These are phyloP conservation scores for Penicillium brevicompactum DNA, from an alignment of 2,329 filamentous ascomycete genomes.

Conservation along the genomic window DNA sequence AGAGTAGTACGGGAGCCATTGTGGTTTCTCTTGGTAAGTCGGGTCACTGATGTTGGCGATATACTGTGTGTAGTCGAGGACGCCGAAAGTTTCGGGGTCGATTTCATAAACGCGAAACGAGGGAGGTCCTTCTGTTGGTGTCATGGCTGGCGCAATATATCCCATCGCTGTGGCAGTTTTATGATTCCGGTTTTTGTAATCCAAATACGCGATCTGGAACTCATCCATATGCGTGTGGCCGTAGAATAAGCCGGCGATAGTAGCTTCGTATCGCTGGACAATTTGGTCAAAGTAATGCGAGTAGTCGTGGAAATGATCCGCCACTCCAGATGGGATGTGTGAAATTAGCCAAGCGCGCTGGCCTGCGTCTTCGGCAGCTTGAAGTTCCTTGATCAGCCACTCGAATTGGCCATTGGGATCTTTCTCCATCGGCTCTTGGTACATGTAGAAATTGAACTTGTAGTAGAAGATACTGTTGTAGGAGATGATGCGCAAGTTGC, in stretches of 20 bases:
- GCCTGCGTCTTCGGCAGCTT: constrained; percentile 53
- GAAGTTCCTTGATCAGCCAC: constrained; percentile 58
- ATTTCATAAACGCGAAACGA: constrained; percentile 62
- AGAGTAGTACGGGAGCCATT: constrained; percentile 60
- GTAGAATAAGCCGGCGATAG: constrained; percentile 60
- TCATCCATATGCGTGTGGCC: constrained; percentile 61
- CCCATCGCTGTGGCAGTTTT: constrained; percentile 53
- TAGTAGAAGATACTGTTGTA: constrained; percentile 64
- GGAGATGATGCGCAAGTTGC: constrained; percentile 59
- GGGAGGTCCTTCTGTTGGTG: constrained; percentile 58
- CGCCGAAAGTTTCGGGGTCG: constrained; percentile 58
- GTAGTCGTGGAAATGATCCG: constrained; percentile 56
- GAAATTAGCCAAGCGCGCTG: constrained; percentile 61
- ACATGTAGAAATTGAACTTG: constrained; percentile 60
- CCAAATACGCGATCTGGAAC: constrained; percentile 58
- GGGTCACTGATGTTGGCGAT: constrained; percentile 54
- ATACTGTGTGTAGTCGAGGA: constrained; percentile 59
- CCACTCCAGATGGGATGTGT: constrained; percentile 57
- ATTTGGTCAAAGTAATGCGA: constrained; percentile 58
- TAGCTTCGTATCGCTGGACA: constrained; percentile 55
- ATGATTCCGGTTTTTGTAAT: constrained; percentile 48
- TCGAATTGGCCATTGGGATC: constrained; percentile 57
- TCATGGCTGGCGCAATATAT: constrained; percentile 58
- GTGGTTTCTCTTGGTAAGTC: constrained; percentile 49
- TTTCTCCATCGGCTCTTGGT: constrained; percentile 51